Evolutionary conservation across 2,329 filamentous ascomycete species (phyloP), one percentile per base, ranked within the genome.

Genomic region (Emergomyces pasteurianus): DNA sequence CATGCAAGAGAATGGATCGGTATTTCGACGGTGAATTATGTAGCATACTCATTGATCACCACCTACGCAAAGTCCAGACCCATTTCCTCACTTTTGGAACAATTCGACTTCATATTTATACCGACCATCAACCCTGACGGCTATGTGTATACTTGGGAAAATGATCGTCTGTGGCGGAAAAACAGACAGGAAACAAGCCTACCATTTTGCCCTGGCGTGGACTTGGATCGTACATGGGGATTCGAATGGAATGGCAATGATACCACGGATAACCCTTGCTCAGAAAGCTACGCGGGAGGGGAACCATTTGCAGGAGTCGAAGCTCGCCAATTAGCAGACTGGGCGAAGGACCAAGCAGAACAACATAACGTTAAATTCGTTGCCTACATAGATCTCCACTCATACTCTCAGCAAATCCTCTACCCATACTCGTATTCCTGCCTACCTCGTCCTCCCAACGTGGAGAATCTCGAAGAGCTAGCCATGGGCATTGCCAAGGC

Each of bases 1-100:
- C 94, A 97, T 73, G 92, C 92, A 2, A 84, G 94, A 43, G 94
- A 99, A 78, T 99, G 94, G 94, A 95, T 99, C 65, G 90, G 90
- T 54, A 91, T 88, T 0, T 94, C 87, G 68, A 95, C 91, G 0
- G 90, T 95, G 58, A 95, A 88, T 68, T 97, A 95, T 68, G 78
- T 96, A 36, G 90, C 92, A 10, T 96, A 94, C 83, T 89, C 85
- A 18, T 81, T 97, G 55, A 89, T 96, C 68, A 92, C 88, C 0
- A 83, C 85, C 4, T 95, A 92, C 72, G 89, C 88, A 60, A 89
- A 90, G 82, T 74, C 81, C 69, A 64, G 81, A 77, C 74, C 74
- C 14, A 86, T 95, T 59, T 92, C 88, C 23, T 87, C 86, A 63
- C 80, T 97, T 9, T 81, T 99, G 3, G 81, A 94, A 64, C 81